A percentile compares a stretch with the other conserved stretches of the same genome.
phyloP scores from a whole-genome alignment of 371 early-diverging fungal species.

The Haplosporangium sp. region DNA sequence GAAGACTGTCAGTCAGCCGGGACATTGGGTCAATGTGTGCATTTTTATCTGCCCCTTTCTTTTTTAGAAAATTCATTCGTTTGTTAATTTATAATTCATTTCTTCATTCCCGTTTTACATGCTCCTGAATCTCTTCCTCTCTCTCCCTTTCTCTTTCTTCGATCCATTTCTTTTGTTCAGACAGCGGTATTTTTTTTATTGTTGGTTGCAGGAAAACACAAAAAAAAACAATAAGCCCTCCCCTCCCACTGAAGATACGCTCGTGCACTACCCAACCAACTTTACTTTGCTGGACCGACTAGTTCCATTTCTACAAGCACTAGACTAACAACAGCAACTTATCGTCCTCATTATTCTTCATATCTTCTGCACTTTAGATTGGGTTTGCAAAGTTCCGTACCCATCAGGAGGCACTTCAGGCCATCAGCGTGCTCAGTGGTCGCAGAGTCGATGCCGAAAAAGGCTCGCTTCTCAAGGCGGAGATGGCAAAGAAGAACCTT shows the following conservation, averaged over 20 bases:
- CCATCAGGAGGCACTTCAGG: slow-evolving; percentile 86
- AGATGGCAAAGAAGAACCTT: slow-evolving; percentile 96
- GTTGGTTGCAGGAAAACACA: not conserved
- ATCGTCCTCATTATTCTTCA: slow-evolving; percentile 3
- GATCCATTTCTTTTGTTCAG: slow-evolving; percentile 1
- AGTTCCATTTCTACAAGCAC: not conserved
- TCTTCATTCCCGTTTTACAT: not conserved
- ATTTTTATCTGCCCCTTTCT: not conserved
- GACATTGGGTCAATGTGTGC: not conserved
- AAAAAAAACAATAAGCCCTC: slow-evolving; percentile 2
- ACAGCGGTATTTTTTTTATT: not conserved
- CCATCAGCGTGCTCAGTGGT: slow-evolving; percentile 87
- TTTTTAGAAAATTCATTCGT: not conserved
- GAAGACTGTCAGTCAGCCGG: slow-evolving; percentile 4
- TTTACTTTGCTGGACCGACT: no score
- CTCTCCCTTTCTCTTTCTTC: not conserved
- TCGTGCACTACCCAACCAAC: no score
- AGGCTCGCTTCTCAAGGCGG: slow-evolving; percentile 89
- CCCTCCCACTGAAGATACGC: not conserved
- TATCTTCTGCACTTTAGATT: slow-evolving; percentile 63
- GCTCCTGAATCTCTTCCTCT: slow-evolving; percentile 1
- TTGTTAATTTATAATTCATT: not conserved
- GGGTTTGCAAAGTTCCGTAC: slow-evolving; percentile 96
- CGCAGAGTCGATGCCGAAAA: slow-evolving; percentile 88
- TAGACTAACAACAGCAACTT: slow-evolving; percentile 7